These are phyloP conservation scores for Arthrobotrys pseudoclavata DNA, from an alignment of 2,329 filamentous ascomycete species.

Conservation along the genomic window DNA sequence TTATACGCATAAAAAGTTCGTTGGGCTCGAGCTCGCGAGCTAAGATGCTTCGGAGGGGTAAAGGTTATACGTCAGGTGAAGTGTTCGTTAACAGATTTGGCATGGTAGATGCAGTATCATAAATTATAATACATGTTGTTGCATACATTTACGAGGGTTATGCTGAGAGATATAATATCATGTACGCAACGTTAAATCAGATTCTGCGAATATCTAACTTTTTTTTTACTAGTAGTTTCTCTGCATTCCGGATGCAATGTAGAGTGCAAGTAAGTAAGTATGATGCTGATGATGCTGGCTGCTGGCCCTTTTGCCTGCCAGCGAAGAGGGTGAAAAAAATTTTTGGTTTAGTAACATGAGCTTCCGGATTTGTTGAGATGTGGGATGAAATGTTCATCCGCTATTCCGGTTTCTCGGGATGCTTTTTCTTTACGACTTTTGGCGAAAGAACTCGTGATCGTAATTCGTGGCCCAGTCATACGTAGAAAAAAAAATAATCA, in stretches of 20 bases:
- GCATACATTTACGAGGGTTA: not conserved
- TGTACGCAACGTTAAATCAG: slow-evolving; percentile 14
- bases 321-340: slow-evolving; percentile 5
- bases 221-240: slow-evolving; percentile 8
- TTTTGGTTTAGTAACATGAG: not conserved
- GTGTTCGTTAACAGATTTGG: not conserved
- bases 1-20: not conserved
- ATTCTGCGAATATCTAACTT: not conserved
- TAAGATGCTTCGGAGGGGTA: slow-evolving; percentile 26
- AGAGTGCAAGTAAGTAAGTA: not conserved
- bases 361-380: slow-evolving; percentile 30
- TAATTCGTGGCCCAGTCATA: slow-evolving; percentile 3
- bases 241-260: slow-evolving; percentile 2
- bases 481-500: not conserved
- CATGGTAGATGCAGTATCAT: not conserved
- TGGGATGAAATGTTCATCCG: slow-evolving; percentile 31
- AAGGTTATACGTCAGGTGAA: slow-evolving; percentile 14
- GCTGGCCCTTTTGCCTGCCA: not conserved
- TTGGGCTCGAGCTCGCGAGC: slow-evolving; percentile 20
- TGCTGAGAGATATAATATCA: slow-evolving; percentile 3
- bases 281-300: not conserved
- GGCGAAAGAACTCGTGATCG: not conserved
- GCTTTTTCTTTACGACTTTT: not conserved
- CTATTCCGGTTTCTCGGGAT: not conserved
- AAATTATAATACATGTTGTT: no score